Evolutionary conservation across 306 rosid species (phyloP).

Genomic region (Herpetospermum pedunculosum): DNA sequence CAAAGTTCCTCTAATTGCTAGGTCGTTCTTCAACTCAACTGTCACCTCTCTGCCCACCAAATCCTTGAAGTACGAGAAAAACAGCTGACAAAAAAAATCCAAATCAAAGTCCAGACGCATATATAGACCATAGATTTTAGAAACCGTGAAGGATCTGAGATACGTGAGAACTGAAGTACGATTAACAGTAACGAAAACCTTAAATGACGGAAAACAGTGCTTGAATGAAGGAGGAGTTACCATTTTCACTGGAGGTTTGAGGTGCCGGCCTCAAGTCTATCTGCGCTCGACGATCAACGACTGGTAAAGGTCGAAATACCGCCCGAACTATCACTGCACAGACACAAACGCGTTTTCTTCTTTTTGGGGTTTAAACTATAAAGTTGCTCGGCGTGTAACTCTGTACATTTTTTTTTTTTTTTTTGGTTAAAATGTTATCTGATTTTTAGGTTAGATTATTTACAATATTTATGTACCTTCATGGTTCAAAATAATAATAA

Average conservation of each 20-base stretch:
- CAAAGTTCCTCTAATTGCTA: constrained; percentile 79
- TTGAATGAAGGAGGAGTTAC: background rate
- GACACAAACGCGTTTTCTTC: too few species aligned
- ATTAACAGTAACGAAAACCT: background rate
- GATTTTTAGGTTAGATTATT: too few species aligned
- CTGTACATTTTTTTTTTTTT: too few species aligned
- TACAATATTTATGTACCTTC: too few species aligned
- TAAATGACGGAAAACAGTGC: background rate
- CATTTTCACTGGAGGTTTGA: background rate
- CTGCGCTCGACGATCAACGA: background rate
- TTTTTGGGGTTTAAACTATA: too few species aligned
- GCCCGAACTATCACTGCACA: background rate
- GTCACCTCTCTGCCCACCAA: constrained; percentile 96
- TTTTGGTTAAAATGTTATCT: too few species aligned
- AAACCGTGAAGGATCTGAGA: background rate
- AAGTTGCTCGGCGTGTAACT: too few species aligned
- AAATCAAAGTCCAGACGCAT: background rate
- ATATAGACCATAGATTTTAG: background rate
- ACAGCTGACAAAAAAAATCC: constrained; percentile 41
- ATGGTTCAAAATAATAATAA: too few species aligned
- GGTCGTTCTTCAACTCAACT: constrained; percentile 91
- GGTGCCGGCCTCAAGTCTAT: background rate
- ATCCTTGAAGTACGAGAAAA: constrained; percentile 97
- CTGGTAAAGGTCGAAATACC: background rate
- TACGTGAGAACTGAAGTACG: background rate